phyloP scores from a whole-genome alignment of 148 eudicot genomes.

The Pouteria glomerata region DNA sequence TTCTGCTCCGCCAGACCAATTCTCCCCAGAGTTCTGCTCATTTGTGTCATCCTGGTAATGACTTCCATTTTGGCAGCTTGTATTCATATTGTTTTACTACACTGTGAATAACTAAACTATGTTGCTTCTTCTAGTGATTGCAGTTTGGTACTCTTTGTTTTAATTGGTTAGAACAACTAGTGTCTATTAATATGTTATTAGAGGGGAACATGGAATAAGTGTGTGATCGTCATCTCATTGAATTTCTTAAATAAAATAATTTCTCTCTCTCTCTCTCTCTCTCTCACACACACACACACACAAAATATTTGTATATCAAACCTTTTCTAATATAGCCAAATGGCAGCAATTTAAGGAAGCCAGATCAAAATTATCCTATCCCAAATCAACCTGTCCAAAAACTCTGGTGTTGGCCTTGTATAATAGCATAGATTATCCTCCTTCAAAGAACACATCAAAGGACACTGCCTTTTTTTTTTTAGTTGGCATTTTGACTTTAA shows the following conservation, averaged over 20 bases:
- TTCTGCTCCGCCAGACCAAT: conserved; percentile 90
- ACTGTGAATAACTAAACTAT: not conserved
- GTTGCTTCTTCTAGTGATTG: not conserved
- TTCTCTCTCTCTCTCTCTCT: no score
- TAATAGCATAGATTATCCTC: not conserved
- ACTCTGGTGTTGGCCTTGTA: not conserved
- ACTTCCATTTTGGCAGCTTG: not conserved
- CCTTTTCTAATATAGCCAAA: not conserved
- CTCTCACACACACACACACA: not conserved
- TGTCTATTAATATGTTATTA: not conserved
- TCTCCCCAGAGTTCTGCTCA: conserved; percentile 97
- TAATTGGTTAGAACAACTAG: not conserved
- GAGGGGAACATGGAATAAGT: no score
- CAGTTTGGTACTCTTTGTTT: not conserved
- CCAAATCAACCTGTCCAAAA: not conserved
- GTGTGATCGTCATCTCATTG: no score
- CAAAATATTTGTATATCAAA: not conserved
- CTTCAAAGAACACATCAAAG: not conserved
- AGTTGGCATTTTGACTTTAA: not conserved
- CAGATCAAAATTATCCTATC: not conserved
- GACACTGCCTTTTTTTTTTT: not conserved
- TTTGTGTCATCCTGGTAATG: conserved; percentile 84
- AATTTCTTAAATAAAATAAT: no score
- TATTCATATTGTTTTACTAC: not conserved
- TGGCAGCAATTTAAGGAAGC: not conserved